Evolutionary conservation across 2,329 filamentous ascomycete species (phyloP).

Genomic region (Aspergillus proliferans): DNA sequence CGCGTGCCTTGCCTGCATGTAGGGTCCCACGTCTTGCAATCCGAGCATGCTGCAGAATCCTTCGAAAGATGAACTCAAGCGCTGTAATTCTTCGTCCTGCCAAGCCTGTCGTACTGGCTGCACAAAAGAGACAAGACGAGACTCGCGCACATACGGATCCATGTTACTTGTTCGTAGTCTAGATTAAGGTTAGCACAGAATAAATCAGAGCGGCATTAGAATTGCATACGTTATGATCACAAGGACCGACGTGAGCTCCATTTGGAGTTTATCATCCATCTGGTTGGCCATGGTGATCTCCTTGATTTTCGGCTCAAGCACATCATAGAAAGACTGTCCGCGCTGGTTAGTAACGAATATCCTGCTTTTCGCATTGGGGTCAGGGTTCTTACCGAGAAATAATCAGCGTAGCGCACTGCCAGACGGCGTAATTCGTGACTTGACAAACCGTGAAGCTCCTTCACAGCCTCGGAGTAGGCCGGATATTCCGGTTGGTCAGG

Average conservation of each 20-base stretch:
- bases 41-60: constrained; percentile 75
- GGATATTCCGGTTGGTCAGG: constrained; percentile 63
- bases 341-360: constrained; percentile 15
- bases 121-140: constrained; percentile 69
- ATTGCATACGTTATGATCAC: constrained; percentile 73
- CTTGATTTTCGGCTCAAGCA: constrained; percentile 75
- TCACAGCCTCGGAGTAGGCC: constrained; percentile 79
- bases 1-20: constrained; percentile 66
- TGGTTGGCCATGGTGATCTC: constrained; percentile 66
- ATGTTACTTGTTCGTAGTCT: constrained; percentile 76
- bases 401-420: constrained; percentile 83
- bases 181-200: constrained; percentile 5
- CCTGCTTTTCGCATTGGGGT: neutral
- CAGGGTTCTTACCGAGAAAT: constrained; percentile 59
- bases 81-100: constrained; percentile 64
- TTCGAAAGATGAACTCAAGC: constrained; percentile 65
- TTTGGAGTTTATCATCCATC: constrained; percentile 73
- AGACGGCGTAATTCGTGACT: constrained; percentile 83
- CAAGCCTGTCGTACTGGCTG: constrained; percentile 76
- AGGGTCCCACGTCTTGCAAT: constrained; percentile 72
- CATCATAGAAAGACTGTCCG: constrained; percentile 69
- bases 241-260: constrained; percentile 82
- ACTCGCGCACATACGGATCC: constrained; percentile 62
- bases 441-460: constrained; percentile 77
- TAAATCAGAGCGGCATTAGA: constrained; percentile 2